Base-by-base conservation (phyloP, 352 stramenopile genomes). In the Plasmopara muralis region DNA sequence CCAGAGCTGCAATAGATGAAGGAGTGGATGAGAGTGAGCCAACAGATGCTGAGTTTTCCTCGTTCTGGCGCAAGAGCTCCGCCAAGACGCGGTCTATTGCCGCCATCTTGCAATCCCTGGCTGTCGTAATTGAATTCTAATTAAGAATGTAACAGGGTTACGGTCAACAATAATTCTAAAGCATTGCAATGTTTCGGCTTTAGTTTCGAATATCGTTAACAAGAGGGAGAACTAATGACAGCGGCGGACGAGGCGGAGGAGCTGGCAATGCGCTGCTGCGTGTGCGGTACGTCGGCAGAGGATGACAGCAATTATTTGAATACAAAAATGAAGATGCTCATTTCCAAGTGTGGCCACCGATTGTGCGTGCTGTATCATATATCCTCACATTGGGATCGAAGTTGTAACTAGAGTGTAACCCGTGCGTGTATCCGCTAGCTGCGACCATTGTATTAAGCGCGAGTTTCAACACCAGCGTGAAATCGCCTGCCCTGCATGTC, bases 291-390 rank as follows among this genome's bases (percentile, higher is more conserved):
- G 57, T 88, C 79, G 18, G 68, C 68, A 30, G 81, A 94, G 50
- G 82, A 93, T 51, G 82, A 94, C 67, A 81, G 68, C 62, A 94
- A 94, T 65, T 85, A 90, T 57, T 77, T 94, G 52, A 94, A 94
- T 66, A 94, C 82, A 15, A 92, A 90, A 68, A 94, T 94, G 84
- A 94, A 93, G 66, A 92, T 94, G 77, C 81, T 91, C 54, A 94
- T 94, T 64, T 93, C 84, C 49, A 93, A 94, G 66, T 94, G 84
- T 43, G 82, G 84, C 49, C 84, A 94, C 54, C 82, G 82, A 66
- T 93, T 91, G 84, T 94, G 70, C 58, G 84, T 84, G 43, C 28
- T 25, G 20, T 3, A 25, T 25, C 3, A 3, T 25, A 25, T 25
- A 25, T 25, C 20, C 20, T 25, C 20, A 25, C 20, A 25, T 25